phyloP scores from a whole-genome alignment of 2,329 filamentous ascomycete genomes.

The Xylariaceae sp. region DNA sequence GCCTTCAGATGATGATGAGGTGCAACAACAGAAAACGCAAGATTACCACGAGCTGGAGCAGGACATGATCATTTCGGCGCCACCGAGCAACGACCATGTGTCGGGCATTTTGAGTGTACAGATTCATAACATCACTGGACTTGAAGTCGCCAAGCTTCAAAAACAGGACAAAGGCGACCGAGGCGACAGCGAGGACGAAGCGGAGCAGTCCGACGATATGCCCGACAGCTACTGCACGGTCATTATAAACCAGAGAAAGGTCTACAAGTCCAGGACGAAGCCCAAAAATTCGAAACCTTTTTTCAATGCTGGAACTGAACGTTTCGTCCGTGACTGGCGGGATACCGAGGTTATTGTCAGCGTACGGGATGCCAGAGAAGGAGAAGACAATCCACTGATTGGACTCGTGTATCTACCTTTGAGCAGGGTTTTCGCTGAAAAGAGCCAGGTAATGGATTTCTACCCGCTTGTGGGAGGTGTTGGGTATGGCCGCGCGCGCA shows the following conservation, averaged over 20 bases:
- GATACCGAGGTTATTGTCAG: slow-evolving; percentile 63
- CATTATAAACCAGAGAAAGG: slow-evolving; percentile 67
- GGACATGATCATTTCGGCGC: slow-evolving; percentile 63
- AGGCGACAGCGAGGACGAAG: slow-evolving; percentile 49
- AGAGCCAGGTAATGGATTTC: slow-evolving; percentile 60
- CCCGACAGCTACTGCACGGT: slow-evolving; percentile 70
- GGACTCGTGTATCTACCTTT: slow-evolving; percentile 68
- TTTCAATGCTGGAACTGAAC: slow-evolving; percentile 72
- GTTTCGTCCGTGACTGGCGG: slow-evolving; percentile 65
- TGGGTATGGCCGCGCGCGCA: slow-evolving; percentile 64
- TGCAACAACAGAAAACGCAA: slow-evolving; percentile 64
- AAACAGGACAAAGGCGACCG: slow-evolving; percentile 46
- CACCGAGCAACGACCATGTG: slow-evolving; percentile 56
- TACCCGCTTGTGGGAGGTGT: slow-evolving; percentile 68
- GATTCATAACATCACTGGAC: slow-evolving; percentile 67
- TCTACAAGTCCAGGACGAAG: slow-evolving; percentile 69
- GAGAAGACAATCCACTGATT: slow-evolving; percentile 66
- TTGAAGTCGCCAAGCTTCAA: slow-evolving; percentile 57
- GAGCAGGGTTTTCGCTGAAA: slow-evolving; percentile 54
- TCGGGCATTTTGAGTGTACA: slow-evolving; percentile 67
- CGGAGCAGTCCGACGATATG: slow-evolving; percentile 58
- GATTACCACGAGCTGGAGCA: slow-evolving; percentile 59
- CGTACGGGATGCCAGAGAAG: slow-evolving; percentile 62
- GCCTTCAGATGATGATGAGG: slow-evolving; percentile 54
- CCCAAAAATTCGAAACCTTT: slow-evolving; percentile 75